Conservation (phyloP, 2,329 filamentous ascomycete species). For the Clonostachys chloroleuca region DNA sequence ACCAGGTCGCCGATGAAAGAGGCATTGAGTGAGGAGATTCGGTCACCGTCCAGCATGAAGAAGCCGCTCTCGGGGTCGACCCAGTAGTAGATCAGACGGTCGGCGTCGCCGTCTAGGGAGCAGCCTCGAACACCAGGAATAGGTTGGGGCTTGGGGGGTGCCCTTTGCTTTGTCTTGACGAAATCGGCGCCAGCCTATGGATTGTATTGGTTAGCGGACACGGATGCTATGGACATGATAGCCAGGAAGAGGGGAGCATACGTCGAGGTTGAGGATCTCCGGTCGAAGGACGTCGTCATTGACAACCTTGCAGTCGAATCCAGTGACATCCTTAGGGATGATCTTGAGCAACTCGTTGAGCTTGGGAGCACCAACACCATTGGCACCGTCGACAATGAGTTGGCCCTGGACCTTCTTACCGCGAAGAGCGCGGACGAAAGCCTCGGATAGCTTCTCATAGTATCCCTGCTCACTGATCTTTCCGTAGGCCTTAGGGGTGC, state of each 20-base stretch:
- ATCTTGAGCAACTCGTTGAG: slow-evolving; percentile 81
- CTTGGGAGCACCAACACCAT: slow-evolving; percentile 93
- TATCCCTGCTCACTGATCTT: slow-evolving; percentile 87
- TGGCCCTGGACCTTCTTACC: slow-evolving; percentile 69
- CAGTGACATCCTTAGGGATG: slow-evolving; percentile 65
- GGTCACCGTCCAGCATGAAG: slow-evolving; percentile 91
- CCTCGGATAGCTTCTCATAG: slow-evolving; percentile 84
- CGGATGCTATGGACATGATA: too few species aligned
- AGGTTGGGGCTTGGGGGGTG: slow-evolving; percentile 78
- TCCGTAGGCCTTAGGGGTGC: slow-evolving; percentile 82
- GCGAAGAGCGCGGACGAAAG: slow-evolving; percentile 80
- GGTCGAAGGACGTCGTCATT: slow-evolving; percentile 93
- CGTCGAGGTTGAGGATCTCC: slow-evolving; percentile 83
- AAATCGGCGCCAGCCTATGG: slow-evolving; percentile 85
- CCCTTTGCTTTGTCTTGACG: slow-evolving; percentile 94
- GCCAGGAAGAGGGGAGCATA: slow-evolving; percentile 31
- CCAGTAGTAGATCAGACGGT: slow-evolving; percentile 95
- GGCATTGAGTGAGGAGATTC: slow-evolving; percentile 90
- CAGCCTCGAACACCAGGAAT: slow-evolving; percentile 74
- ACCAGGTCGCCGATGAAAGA: slow-evolving; percentile 90
- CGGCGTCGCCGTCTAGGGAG: slow-evolving; percentile 92
- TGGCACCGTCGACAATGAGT: slow-evolving; percentile 90
- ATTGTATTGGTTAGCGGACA: too few species aligned
- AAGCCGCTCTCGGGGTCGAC: slow-evolving; percentile 77
- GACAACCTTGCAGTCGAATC: slow-evolving; percentile 77